Evolutionary conservation across 2,329 filamentous ascomycete genomes (phyloP).

Genomic region (Diaporthe eres): DNA sequence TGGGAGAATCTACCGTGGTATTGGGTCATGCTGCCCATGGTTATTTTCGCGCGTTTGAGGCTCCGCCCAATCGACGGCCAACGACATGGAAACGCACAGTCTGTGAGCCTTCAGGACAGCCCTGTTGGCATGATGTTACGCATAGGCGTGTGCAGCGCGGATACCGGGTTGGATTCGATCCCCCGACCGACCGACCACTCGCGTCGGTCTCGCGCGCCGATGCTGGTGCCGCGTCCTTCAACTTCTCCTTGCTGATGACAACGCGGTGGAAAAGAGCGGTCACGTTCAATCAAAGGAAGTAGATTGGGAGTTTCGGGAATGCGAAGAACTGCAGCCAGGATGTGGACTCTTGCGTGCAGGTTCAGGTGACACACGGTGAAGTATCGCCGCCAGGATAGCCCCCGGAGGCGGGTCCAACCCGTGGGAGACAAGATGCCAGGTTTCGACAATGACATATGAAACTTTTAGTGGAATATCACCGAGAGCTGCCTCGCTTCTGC

Average conservation of each 20-base stretch:
- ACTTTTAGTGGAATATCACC: constrained; percentile 31
- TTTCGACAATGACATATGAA: constrained; percentile 34
- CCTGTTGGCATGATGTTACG: background rate
- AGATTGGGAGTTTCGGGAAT: constrained; percentile 25
- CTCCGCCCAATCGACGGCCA: constrained; percentile 3
- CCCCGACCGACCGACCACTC: background rate
- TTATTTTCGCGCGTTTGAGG: constrained; percentile 26
- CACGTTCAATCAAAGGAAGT: background rate
- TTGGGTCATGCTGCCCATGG: constrained; percentile 21
- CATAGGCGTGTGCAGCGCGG: background rate
- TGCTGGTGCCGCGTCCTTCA: background rate
- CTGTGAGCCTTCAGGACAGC: background rate
- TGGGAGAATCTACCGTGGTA: constrained; percentile 30
- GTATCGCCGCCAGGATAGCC: constrained; percentile 14
- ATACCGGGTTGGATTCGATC: background rate
- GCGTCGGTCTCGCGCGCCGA: background rate
- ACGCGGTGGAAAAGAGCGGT: constrained; percentile 13
- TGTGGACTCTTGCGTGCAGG: constrained; percentile 16
- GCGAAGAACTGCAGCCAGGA: constrained; percentile 12
- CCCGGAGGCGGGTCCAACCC: constrained; percentile 24
- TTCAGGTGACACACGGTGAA: constrained; percentile 23
- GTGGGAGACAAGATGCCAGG: constrained; percentile 30
- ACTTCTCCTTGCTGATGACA: background rate
- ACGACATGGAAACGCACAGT: constrained; percentile 18
- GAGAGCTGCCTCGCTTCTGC: constrained; percentile 26